phyloP scores from a whole-genome alignment of 495 filamentous ascomycete genomes.

The Echria macrotheca region DNA sequence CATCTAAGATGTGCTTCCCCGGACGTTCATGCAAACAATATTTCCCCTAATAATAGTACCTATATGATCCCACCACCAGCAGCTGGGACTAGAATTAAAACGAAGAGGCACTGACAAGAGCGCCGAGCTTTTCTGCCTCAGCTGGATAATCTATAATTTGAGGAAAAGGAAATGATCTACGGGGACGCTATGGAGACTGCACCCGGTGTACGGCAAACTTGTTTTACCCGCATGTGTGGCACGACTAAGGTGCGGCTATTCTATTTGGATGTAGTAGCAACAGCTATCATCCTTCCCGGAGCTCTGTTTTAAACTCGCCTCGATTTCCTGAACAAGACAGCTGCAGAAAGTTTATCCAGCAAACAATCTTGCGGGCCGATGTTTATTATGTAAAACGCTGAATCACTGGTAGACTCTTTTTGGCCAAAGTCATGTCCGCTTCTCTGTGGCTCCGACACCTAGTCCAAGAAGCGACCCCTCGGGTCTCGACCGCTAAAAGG shows the following conservation, averaged over 20 bases:
- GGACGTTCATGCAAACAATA: neutral
- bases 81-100: neutral
- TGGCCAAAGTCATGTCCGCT: no score
- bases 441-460: no score
- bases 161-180: neutral
- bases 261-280: neutral
- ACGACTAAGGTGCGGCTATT: neutral
- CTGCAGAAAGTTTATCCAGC: no score
- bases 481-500: no score
- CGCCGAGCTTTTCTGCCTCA: neutral
- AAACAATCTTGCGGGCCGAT: no score
- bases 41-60: neutral
- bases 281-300: neutral
- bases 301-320: neutral
- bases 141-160: neutral
- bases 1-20: neutral
- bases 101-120: neutral
- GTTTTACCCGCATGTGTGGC: neutral
- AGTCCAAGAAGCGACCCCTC: no score
- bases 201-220: slow-evolving; percentile 1
- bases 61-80: neutral
- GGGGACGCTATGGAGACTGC: neutral
- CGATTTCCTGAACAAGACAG: neutral
- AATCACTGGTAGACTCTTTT: no score
- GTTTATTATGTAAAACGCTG: no score